Evolutionary conservation across 2,329 filamentous ascomycete species (phyloP), one percentile per base, ranked within the genome.

Genomic region (Sclerotinia sclerotiorum): DNA sequence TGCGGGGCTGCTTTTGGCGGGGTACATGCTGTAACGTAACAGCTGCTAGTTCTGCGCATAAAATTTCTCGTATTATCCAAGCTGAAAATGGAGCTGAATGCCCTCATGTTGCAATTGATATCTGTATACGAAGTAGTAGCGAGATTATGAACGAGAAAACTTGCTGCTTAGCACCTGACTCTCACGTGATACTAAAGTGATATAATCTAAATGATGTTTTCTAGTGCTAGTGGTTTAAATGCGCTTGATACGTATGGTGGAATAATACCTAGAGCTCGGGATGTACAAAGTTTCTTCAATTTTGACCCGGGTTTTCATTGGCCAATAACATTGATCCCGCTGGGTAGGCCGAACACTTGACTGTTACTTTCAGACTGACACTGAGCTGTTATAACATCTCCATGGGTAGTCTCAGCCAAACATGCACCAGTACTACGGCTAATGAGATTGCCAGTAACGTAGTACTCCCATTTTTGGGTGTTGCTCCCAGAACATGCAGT

Each of bases 321-420:
- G 19, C 65, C 29, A 32, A 73, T 39, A 24, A 74, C 69, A 21
- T 68, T 75, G 76, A 73, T 82, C 76, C 83, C 82, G 71, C 80
- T 79, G 0, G 82, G 82, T 49, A 84, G 73, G 17, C 77, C 81
- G 72, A 84, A 76, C 13, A 84, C 82, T 74, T 84, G 83, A 58
- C 75, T 79, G 70, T 83, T 80, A 35, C 73, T 72, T 69, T 78
- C 76, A 64, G 77, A 77, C 42, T 79, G 77, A 73, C 81, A 83
- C 19, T 69, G 67, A 35, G 69, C 70, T 24, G 77, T 70, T 5
- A 68, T 70, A 4, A 79, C 78, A 10, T 68, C 64, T n/a, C 63
- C 71, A 1, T 74, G 73, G 6, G 72, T 65, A 1, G 71, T 73
- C 71, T 83, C 81, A 27, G 79, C 81, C 68, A 84, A 71, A 69